Evolutionary conservation across 2,329 filamentous ascomycete species (phyloP).

Genomic region (Ceratocystis diversiconidia): DNA sequence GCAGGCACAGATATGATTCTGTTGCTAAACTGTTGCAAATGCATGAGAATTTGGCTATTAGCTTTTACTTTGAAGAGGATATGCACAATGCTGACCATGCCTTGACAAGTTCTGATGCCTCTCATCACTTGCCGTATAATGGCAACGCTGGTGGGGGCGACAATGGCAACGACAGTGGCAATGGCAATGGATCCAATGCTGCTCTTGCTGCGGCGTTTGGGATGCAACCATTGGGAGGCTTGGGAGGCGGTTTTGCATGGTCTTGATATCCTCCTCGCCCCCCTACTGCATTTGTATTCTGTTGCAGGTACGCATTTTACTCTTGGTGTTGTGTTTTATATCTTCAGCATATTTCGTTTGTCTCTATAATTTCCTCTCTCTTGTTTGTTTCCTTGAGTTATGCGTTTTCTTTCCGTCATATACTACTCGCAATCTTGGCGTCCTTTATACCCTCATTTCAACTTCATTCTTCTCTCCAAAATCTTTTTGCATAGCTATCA

Average conservation of each 20-base stretch:
- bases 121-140: not conserved
- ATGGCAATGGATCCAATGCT: not conserved
- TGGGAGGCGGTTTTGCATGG: not conserved
- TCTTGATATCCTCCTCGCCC: not conserved
- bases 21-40: conserved; percentile 28
- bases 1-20: conserved; percentile 29
- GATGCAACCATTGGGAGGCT: conserved; percentile 5
- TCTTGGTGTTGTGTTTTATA: not conserved
- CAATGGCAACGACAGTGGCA: not conserved
- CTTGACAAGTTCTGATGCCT: conserved; percentile 9
- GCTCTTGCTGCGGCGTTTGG: conserved; percentile 7
- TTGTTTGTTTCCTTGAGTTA: not conserved
- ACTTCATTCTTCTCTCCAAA: not conserved
- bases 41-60: conserved; percentile 27
- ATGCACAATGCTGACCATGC: conserved; percentile 30
- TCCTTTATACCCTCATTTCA: not conserved
- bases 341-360: not conserved
- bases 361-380: not conserved
- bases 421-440: not conserved
- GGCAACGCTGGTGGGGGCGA: not conserved
- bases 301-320: not conserved
- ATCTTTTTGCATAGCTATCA: not conserved
- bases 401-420: not conserved
- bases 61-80: conserved; percentile 33
- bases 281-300: not conserved